Evolutionary conservation across 352 stramenopile genomes (phyloP).

Genomic region (Pythium sukuiense): DNA sequence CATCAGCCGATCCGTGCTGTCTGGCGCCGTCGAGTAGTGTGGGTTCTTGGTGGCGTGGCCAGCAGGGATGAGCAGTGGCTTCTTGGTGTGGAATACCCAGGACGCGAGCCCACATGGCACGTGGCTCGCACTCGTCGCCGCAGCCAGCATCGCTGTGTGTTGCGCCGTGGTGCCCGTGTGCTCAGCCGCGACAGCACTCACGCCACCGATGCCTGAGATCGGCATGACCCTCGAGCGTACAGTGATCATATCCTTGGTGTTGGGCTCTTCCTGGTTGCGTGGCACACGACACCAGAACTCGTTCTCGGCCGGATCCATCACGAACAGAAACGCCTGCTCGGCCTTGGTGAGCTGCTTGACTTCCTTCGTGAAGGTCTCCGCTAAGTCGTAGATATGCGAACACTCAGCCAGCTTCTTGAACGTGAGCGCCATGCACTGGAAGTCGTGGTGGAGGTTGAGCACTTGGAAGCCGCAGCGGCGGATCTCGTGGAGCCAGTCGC

Average conservation of each 20-base stretch:
- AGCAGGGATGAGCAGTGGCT: constrained; percentile 53
- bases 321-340: constrained; percentile 66
- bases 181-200: constrained; percentile 31
- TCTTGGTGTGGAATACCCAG: constrained; percentile 66
- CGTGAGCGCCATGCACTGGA: constrained; percentile 54
- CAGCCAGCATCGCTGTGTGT: constrained; percentile 18
- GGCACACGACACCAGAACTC: constrained; percentile 77
- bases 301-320: constrained; percentile 68
- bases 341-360: constrained; percentile 45
- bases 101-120: constrained; percentile 57
- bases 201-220: constrained; percentile 19
- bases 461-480: constrained; percentile 52
- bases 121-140: neutral
- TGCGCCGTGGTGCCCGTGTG: constrained; percentile 21
- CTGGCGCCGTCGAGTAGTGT: constrained; percentile 48
- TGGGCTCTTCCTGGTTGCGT: constrained; percentile 8
- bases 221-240: constrained; percentile 30
- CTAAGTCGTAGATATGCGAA: constrained; percentile 59
- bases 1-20: constrained; percentile 67
- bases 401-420: constrained; percentile 59
- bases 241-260: constrained; percentile 31
- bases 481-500: constrained; percentile 66
- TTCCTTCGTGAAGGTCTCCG: constrained; percentile 50
- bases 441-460: constrained; percentile 53
- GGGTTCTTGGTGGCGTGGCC: constrained; percentile 47